These are phyloP conservation scores for Sideroxylon spinosum DNA, from an alignment of 179 eudicot genomes.

Conservation along the genomic window DNA sequence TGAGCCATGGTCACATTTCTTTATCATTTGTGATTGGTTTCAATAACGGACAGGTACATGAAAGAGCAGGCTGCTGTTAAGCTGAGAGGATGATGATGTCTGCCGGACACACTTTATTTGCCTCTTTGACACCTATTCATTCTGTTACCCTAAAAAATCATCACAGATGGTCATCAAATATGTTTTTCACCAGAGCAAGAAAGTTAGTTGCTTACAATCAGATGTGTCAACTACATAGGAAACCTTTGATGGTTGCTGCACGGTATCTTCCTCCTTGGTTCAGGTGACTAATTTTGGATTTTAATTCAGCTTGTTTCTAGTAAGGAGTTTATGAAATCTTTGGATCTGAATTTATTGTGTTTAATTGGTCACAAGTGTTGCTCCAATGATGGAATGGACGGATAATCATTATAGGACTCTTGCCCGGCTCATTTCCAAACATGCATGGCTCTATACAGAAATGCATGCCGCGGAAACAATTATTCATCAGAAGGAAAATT, in stretches of 20 bases:
- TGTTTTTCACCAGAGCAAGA: constrained; percentile 29
- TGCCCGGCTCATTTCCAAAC: constrained; percentile 78
- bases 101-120: constrained; percentile 56
- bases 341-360: constrained; percentile 1
- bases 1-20: not conserved
- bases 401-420: constrained; percentile 79
- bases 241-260: constrained; percentile 52
- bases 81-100: constrained; percentile 65
- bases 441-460: constrained; percentile 95
- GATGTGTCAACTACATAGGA: constrained; percentile 25
- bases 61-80: constrained; percentile 45
- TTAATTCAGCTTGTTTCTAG: not conserved
- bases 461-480: constrained; percentile 96
- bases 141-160: constrained; percentile 42
- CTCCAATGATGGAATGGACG: constrained; percentile 99
- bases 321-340: not conserved
- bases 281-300: constrained; percentile 40
- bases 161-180: constrained; percentile 36
- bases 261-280: constrained; percentile 76
- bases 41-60: constrained; percentile 40
- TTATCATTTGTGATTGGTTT: constrained; percentile 27
- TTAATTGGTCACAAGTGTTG: constrained; percentile 50
- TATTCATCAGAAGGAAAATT: constrained; percentile 68
- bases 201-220: constrained; percentile 31
- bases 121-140: constrained; percentile 57